Percentiles rank a stretch among this genome's conserved stretches.
These are phyloP conservation scores for Claviceps humidiphila DNA, from an alignment of 2,329 filamentous ascomycete genomes.

Conservation along the genomic window DNA sequence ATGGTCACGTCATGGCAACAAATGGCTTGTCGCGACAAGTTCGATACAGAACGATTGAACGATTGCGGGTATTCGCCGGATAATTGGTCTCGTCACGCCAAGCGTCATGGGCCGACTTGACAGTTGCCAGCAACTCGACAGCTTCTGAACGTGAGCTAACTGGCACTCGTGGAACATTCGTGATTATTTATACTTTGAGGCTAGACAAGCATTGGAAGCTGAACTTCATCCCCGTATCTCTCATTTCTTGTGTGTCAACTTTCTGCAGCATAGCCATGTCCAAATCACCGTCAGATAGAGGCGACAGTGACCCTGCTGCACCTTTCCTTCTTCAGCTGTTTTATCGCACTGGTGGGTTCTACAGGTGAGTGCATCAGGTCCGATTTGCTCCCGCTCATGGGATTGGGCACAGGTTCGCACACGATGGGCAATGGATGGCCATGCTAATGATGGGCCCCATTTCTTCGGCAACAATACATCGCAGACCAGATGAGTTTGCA, in stretches of 20 bases:
- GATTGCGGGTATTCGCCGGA: slow-evolving; percentile 17
- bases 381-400: not conserved
- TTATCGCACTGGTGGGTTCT: slow-evolving; percentile 61
- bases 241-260: not conserved
- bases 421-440: not conserved
- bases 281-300: slow-evolving; percentile 20
- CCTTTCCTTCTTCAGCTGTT: slow-evolving; percentile 81
- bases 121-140: not conserved
- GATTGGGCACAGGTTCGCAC: not conserved
- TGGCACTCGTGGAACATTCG: not conserved
- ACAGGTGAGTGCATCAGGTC: slow-evolving; percentile 36
- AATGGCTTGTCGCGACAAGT: not conserved
- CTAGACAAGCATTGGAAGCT: not conserved
- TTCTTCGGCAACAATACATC: not conserved
- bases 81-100: slow-evolving; percentile 5
- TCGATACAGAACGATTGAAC: slow-evolving; percentile 7
- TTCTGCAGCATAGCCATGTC: slow-evolving; percentile 8
- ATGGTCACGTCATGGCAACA: not conserved
- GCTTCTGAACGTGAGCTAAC: not conserved
- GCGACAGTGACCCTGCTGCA: slow-evolving; percentile 54
- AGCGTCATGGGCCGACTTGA: not conserved
- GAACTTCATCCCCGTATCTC: no score
- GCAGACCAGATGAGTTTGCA: slow-evolving; percentile 60
- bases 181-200: not conserved
- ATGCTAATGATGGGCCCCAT: not conserved